Conservation (phyloP, 345 rosid species). For the Linum trigynum region DNA sequence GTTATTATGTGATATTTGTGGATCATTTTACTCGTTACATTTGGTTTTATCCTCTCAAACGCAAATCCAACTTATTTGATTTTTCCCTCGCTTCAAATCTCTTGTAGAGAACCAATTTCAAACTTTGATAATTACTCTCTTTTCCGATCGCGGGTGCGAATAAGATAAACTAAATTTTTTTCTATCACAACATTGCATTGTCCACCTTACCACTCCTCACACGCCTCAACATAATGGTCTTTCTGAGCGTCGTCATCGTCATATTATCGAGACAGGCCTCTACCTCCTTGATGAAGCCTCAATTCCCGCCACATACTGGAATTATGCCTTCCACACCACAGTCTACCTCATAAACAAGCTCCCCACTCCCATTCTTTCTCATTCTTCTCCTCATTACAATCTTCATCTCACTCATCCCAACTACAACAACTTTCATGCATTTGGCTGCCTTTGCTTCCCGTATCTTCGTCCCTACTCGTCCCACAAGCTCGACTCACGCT, state of each 20-base stretch:
- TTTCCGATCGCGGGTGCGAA: neutral
- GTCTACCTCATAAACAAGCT: neutral
- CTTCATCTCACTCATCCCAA: neutral
- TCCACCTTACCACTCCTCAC: neutral
- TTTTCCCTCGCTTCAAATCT: neutral
- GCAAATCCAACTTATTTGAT: neutral
- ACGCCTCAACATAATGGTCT: neutral
- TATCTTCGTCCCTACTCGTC: neutral
- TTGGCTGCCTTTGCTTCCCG: slow-evolving; percentile 5
- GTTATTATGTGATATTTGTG: slow-evolving; percentile 4
- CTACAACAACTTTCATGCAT: neutral
- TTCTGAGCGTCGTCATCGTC: neutral
- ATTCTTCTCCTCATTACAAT: neutral
- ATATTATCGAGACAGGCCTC: neutral
- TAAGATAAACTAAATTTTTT: neutral
- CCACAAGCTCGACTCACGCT: neutral
- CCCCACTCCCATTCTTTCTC: neutral
- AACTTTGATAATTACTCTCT: neutral
- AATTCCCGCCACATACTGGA: neutral
- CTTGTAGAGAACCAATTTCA: neutral
- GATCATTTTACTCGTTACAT: slow-evolving; percentile 6
- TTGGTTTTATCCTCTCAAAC: neutral
- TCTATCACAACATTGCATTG: neutral
- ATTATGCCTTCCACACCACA: neutral
- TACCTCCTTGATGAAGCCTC: neutral